phyloP scores from a whole-genome alignment of 129 eudicot genomes.

The Kitagawia praeruptora region DNA sequence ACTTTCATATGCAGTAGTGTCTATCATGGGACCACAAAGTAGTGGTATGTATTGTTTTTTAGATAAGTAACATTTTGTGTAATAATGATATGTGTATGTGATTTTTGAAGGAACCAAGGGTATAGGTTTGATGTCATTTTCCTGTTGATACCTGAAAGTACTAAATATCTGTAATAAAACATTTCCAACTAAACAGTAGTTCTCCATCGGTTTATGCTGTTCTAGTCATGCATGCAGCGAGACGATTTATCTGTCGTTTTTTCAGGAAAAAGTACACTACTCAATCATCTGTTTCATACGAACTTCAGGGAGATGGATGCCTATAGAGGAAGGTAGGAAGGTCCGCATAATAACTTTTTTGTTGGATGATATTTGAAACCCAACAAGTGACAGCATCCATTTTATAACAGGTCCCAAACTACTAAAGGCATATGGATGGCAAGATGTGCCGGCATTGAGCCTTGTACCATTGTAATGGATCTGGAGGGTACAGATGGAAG shows the following conservation, averaged over 20 bases:
- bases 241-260: conserved; percentile 7
- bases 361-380: background rate
- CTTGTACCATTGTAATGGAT: conserved; percentile 98
- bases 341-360: conserved; percentile 27
- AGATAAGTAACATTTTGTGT: background rate
- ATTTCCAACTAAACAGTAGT: background rate
- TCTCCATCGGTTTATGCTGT: background rate
- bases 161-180: background rate
- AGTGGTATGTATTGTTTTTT: conserved; percentile 53
- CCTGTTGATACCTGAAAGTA: background rate
- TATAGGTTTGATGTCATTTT: background rate
- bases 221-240: background rate
- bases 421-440: conserved; percentile 99
- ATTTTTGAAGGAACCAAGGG: too few relatives aligned
- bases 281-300: conserved; percentile 72
- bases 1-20: conserved; percentile 95
- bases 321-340: conserved; percentile 97
- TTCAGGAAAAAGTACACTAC: conserved; percentile 90
- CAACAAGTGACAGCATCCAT: conserved; percentile 7
- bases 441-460: conserved; percentile 80
- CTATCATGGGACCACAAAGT: conserved; percentile 99
- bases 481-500: conserved; percentile 99
- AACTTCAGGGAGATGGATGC: conserved; percentile 99
- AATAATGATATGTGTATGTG: background rate
- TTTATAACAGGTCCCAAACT: conserved; percentile 69